Evolutionary conservation across 129 eudicot species (phyloP), one percentile per base, ranked within the genome.

Genomic region (Silybum marianum): DNA sequence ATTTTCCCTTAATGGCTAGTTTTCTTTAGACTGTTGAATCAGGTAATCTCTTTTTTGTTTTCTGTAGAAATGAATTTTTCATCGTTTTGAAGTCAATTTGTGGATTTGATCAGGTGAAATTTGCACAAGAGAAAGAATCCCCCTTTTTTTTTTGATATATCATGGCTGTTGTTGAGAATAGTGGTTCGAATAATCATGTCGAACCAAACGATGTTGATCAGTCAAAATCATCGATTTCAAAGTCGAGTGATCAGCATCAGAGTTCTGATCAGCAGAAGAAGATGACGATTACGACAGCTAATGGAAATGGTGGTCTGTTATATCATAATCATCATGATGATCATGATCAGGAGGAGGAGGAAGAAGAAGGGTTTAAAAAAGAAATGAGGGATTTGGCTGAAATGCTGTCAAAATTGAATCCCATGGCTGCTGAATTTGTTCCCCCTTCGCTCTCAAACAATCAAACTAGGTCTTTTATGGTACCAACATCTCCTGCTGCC

Each of bases 381-480:
- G 97, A 90, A 62, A 87, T 93, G 91, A 90, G 88, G 78, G 93
- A 90, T 82, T 87, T 93, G 80, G 96, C 86, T 14, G 93, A 93
- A 23, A 93, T 93, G 96, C 62, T 93, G 73, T 93, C 93, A 0
- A 90, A 93, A 69, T 80, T 93, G 82, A 93, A 93, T 75, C 98
- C 97, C 7, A 84, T 87, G 93, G 97, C 97, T 75, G 88, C 86
- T 60, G 97, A 93, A 75, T 93, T 93, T 80, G 97, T 93, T 69
- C 97, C 97, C 5, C 90, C 90, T 10, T 90, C 94, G 0, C 83
- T 80, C n/a, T 69, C 77, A 2, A 84, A 58, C 54, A 74, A 71
- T 73, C 80, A 85, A 26, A 22, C 21, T 21, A 83, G 81, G 77
- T 80, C 88, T 2, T 11, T 84, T 51, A 7, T 82, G 36, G 80